These are phyloP conservation scores for Colletotrichum sp. DNA, from an alignment of 2,329 filamentous ascomycete species.

Conservation along the genomic window DNA sequence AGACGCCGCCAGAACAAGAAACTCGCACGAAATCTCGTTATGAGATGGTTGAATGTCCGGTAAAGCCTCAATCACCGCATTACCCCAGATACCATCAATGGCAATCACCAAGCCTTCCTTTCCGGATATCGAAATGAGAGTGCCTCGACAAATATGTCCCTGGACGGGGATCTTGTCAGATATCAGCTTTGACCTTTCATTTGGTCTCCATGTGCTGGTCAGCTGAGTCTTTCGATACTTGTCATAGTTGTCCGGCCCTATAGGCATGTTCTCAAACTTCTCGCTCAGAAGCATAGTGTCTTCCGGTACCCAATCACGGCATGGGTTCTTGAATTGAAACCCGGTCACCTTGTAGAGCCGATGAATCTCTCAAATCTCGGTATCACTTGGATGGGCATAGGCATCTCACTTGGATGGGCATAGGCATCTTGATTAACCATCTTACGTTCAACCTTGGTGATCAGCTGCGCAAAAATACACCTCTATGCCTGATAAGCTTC, in stretches of 20 bases:
- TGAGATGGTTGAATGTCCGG: neutral
- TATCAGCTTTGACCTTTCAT: neutral
- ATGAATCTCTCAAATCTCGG: neutral
- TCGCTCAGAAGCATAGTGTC: neutral
- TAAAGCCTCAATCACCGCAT: neutral
- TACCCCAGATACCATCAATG: neutral
- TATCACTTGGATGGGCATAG: neutral
- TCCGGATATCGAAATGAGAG: neutral
- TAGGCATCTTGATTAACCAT: neutral
- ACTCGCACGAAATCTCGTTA: neutral
- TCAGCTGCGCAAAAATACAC: slow-evolving; percentile 10
- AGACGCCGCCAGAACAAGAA: neutral
- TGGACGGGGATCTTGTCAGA: neutral
- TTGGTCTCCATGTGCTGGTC: neutral
- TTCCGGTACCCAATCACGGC: neutral
- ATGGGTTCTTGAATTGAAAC: neutral
- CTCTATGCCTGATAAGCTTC: slow-evolving; percentile 59
- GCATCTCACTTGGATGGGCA: neutral
- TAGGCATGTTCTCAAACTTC: neutral
- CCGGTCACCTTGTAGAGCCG: neutral
- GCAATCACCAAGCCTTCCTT: neutral
- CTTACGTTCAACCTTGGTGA: slow-evolving; percentile 1
- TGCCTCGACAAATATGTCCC: neutral
- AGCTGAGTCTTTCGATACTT: neutral
- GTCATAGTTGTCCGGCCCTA: neutral